These are phyloP conservation scores for Phytophthora ohioensis DNA, from an alignment of 352 stramenopile species.

Conservation along the genomic window DNA sequence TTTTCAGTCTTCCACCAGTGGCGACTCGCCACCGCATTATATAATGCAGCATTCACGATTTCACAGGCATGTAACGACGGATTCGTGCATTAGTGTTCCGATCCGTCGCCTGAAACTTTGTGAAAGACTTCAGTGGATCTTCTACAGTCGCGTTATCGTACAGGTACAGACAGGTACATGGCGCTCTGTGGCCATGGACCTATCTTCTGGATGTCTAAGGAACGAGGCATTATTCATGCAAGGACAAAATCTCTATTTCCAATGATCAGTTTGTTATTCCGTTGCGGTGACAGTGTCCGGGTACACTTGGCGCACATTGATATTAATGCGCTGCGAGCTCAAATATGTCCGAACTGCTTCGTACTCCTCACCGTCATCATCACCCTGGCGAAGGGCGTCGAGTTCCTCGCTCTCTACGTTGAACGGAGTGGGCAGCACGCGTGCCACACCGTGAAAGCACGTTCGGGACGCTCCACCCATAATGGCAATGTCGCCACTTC, in stretches of 20 bases:
- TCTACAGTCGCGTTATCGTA: too few relatives aligned
- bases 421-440: slow-evolving; percentile 62
- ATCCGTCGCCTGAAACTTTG: too few relatives aligned
- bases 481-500: slow-evolving; percentile 75
- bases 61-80: too few relatives aligned
- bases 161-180: too few relatives aligned
- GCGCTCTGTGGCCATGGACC: too few relatives aligned
- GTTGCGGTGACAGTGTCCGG: slow-evolving; percentile 7
- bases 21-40: background rate
- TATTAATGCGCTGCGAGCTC: slow-evolving; percentile 73
- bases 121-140: too few relatives aligned
- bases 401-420: slow-evolving; percentile 38
- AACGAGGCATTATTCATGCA: too few relatives aligned
- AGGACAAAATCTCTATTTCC: too few relatives aligned
- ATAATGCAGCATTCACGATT: too few relatives aligned
- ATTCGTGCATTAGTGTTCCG: too few relatives aligned
- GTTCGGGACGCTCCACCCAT: slow-evolving; percentile 66
- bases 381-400: slow-evolving; percentile 25
- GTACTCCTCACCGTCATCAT: slow-evolving; percentile 41
- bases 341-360: slow-evolving; percentile 62
- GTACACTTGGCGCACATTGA: slow-evolving; percentile 86
- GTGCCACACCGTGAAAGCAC: slow-evolving; percentile 78
- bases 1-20: background rate
- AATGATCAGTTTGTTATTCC: too few relatives aligned
- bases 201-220: too few relatives aligned